Evolutionary conservation across 2,329 filamentous ascomycete species (phyloP).

Genomic region (Neurospora sp.): DNA sequence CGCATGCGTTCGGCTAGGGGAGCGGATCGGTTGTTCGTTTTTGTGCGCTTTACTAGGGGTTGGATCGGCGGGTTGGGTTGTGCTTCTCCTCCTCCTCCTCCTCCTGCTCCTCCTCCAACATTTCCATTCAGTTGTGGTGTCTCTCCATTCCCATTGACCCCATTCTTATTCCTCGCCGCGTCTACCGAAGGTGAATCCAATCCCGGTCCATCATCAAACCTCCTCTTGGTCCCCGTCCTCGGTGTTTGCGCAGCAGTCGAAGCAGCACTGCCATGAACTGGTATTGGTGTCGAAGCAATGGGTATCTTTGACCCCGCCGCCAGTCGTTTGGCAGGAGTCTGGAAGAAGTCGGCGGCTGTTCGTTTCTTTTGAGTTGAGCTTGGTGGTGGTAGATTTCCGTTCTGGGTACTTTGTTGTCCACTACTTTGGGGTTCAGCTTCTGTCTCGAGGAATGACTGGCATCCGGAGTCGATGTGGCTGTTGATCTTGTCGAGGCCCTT

Average conservation of each 20-base stretch:
- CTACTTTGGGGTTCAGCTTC: not conserved
- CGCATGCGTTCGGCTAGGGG: constrained; percentile 93
- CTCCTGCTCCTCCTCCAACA: not conserved
- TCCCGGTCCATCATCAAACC: constrained; percentile 45
- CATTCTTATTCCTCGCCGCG: constrained; percentile 10
- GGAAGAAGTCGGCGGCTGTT: constrained; percentile 49
- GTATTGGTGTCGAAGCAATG: constrained; percentile 19
- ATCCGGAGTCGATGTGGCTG: constrained; percentile 78
- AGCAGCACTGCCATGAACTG: not conserved
- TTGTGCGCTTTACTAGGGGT: constrained; percentile 51
- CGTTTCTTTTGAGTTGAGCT: constrained; percentile 44
- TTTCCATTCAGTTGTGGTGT: constrained; percentile 6
- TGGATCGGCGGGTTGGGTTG: constrained; percentile 14
- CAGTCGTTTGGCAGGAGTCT: constrained; percentile 49
- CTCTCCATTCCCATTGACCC: not conserved
- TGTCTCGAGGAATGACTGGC: constrained; percentile 52
- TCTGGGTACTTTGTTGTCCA: constrained; percentile 24
- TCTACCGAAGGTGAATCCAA: not conserved
- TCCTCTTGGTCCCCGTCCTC: constrained; percentile 36
- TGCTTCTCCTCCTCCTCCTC: constrained; percentile 16
- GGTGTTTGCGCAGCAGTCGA: constrained; percentile 2
- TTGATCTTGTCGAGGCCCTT: constrained; percentile 65
- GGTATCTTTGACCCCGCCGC: constrained; percentile 27
- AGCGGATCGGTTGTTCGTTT: constrained; percentile 55
- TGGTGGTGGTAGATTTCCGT: constrained; percentile 23